Evolutionary conservation across 129 eudicot genomes (phyloP).

Genomic region (Smallanthus sonchifolius): DNA sequence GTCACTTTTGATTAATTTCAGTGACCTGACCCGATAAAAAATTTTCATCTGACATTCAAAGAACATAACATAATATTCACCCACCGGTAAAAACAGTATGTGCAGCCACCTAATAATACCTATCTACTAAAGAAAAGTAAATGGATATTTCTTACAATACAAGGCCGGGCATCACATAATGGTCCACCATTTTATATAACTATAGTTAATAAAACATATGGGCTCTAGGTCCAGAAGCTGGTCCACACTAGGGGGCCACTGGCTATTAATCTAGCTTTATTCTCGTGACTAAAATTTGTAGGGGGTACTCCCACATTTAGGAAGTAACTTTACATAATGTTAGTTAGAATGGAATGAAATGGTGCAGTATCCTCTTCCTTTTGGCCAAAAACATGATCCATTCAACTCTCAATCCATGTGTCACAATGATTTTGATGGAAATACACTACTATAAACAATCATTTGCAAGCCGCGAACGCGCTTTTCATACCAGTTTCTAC

Average conservation of each 20-base stretch:
- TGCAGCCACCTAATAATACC: not conserved
- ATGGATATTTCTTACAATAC: constrained; percentile 15
- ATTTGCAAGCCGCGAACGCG: too few species aligned
- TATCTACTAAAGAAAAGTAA: not conserved
- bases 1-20: too few species aligned
- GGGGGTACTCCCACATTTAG: constrained; percentile 17
- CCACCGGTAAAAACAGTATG: not conserved
- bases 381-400: not conserved
- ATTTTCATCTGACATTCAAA: too few species aligned
- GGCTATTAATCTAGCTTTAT: constrained; percentile 19
- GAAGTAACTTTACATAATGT: constrained; percentile 25
- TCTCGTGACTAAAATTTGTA: constrained; percentile 24
- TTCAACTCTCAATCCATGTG: not conserved
- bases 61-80: too few species aligned
- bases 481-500: too few species aligned
- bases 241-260: constrained; percentile 32
- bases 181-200: constrained; percentile 35
- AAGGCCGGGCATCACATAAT: constrained; percentile 24
- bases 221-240: constrained; percentile 38
- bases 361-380: not conserved
- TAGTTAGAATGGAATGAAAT: not conserved
- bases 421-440: not conserved
- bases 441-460: too few species aligned
- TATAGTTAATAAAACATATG: constrained; percentile 39
- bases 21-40: too few species aligned